Evolutionary conservation across 495 filamentous ascomycete genomes (phyloP).

Genomic region (Symbiotaphrina buchneri): DNA sequence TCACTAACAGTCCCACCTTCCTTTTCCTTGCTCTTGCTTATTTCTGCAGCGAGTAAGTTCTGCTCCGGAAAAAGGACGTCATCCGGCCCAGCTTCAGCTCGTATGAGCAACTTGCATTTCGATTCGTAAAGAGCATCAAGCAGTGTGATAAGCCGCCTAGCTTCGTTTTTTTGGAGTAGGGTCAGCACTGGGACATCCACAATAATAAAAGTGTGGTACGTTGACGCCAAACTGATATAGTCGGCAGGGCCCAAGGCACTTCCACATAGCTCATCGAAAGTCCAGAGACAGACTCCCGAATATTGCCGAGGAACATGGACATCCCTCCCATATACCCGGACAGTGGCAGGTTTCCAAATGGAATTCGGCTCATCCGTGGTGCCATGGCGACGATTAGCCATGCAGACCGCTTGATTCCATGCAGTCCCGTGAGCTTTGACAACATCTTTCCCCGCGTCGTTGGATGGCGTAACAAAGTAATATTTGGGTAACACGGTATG

Average conservation of each 20-base stretch:
- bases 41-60: background rate
- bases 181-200: conserved; percentile 32
- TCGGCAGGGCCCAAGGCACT: conserved; percentile 40
- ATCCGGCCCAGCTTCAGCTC: conserved; percentile 33
- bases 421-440: conserved; percentile 6
- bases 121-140: conserved; percentile 52
- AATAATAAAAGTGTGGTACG: conserved; percentile 44
- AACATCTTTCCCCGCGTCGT: too few relatives aligned
- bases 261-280: conserved; percentile 33
- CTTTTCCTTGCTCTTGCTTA: conserved; percentile 3
- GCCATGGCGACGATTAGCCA: conserved; percentile 11
- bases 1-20: too few relatives aligned
- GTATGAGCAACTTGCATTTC: conserved; percentile 36
- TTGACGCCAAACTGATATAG: conserved; percentile 47
- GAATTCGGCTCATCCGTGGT: conserved; percentile 5
- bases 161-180: conserved; percentile 42
- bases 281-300: conserved; percentile 26
- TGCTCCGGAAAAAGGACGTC: conserved; percentile 47
- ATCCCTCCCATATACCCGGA: conserved; percentile 35
- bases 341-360: conserved; percentile 21
- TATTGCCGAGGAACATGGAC: conserved; percentile 26
- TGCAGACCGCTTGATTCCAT: background rate
- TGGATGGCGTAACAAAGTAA: conserved; percentile 6
- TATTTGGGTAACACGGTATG: conserved; percentile 6
- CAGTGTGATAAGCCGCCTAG: conserved; percentile 45